Conservation (phyloP, 2,329 filamentous ascomycete genomes). For the Fusarium sp. region DNA sequence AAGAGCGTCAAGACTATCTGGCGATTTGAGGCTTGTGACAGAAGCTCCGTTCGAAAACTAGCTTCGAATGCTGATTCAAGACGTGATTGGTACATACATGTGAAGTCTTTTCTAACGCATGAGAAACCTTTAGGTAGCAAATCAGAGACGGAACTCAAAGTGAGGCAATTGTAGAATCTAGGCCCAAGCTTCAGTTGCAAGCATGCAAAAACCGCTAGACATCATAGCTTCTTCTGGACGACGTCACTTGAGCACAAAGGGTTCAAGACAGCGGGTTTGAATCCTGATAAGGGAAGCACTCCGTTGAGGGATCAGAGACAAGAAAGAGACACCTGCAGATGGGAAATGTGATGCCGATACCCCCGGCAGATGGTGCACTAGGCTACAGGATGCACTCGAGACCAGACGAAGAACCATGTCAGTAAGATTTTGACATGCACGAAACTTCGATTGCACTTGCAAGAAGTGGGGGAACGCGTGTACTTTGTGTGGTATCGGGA, state of each 20-base stretch:
- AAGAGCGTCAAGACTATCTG: conserved; percentile 20
- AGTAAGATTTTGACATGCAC: conserved; percentile 36
- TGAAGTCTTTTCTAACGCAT: conserved; percentile 10
- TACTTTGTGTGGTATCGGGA: conserved; percentile 10
- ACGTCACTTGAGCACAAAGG: conserved; percentile 37
- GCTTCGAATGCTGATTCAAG: neutral
- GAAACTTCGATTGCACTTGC: conserved; percentile 17
- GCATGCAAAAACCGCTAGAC: conserved; percentile 8
- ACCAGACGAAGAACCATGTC: conserved; percentile 39
- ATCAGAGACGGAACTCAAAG: conserved; percentile 29
- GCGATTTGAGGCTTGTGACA: neutral
- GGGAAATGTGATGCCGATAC: conserved; percentile 43
- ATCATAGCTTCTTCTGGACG: conserved; percentile 14
- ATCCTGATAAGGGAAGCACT: conserved; percentile 19
- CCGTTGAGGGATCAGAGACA: conserved; percentile 42
- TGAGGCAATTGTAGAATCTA: conserved; percentile 25
- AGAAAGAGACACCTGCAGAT: conserved; percentile 39
- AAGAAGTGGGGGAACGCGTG: conserved; percentile 21
- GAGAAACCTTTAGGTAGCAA: conserved; percentile 23
- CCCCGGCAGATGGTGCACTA: conserved; percentile 41
- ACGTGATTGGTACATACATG: conserved; percentile 1
- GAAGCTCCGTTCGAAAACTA: neutral
- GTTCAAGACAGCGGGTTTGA: conserved; percentile 30
- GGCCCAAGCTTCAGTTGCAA: conserved; percentile 29
- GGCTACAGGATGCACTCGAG: conserved; percentile 27